Evolutionary conservation across 2,329 filamentous ascomycete genomes (phyloP).

Genomic region (Sphaerulina populicola): DNA sequence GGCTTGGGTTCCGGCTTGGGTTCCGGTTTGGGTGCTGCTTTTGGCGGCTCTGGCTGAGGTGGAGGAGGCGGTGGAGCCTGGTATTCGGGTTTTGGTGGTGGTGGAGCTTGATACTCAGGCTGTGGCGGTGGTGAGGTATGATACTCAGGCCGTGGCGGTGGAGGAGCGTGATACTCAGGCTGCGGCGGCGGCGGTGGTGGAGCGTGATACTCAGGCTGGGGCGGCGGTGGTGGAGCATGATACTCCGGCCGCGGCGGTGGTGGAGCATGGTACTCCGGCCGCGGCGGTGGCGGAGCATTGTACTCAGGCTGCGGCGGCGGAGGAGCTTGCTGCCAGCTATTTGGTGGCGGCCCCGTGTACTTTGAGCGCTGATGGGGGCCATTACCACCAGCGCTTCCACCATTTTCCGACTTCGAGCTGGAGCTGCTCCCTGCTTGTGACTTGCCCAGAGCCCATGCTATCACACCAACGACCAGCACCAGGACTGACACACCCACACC

Average conservation of each 20-base stretch:
- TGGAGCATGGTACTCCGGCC: constrained; percentile 12
- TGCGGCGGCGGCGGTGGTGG: too few species aligned
- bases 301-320: constrained; percentile 4
- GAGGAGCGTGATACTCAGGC: too few species aligned
- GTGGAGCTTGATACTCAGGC: background rate
- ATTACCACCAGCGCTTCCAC: constrained; percentile 30
- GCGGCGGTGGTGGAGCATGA: constrained; percentile 14
- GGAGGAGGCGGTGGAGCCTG: constrained; percentile 6
- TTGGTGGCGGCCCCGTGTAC: constrained; percentile 22
- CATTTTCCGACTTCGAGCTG: constrained; percentile 18
- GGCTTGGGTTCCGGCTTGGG: background rate
- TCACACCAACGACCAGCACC: constrained; percentile 63
- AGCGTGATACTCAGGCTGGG: too few species aligned
- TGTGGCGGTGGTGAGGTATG: too few species aligned
- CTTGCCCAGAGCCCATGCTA: constrained; percentile 68
- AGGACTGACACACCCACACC: constrained; percentile 66
- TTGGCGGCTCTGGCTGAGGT: constrained; percentile 15
- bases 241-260: constrained; percentile 3
- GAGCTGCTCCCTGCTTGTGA: constrained; percentile 48
- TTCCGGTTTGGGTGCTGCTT: constrained; percentile 12
- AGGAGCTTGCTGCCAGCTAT: constrained; percentile 16
- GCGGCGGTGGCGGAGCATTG: background rate
- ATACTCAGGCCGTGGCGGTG: too few species aligned
- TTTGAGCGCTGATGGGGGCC: constrained; percentile 25
- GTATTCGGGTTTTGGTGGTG: constrained; percentile 8